Evolutionary conservation across 208 protist species (phyloP), one percentile per base, ranked within the genome.

Genomic region (Acanthamoeba comandoni): DNA sequence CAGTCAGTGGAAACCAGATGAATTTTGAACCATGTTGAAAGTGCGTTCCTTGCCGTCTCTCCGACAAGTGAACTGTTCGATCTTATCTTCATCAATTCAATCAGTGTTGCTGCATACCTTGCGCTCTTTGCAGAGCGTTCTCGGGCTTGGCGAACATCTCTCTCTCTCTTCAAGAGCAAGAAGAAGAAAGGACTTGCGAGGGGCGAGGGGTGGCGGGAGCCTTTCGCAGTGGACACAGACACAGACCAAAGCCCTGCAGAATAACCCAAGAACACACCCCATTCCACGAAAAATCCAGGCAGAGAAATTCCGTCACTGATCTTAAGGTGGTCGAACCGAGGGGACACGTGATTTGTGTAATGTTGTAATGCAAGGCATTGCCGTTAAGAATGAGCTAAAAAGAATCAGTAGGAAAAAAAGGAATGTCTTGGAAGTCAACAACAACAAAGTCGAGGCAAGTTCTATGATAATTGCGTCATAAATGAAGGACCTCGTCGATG

Each of bases 41-140:
- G 35, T 43, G 35, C 5, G 35, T 43, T 43, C 35, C 35, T 43
- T 43, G 35, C 35, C 35, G 35, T 43, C 35, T 1, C 35, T 43
- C 35, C 35, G 35, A 43, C 35, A 43, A 43, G 35, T 5, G 35
- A 43, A 43, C 35, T 43, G 5, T 43, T 43, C n/a, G n/a, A n/a
- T n/a, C 24, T 65, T 65, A 58, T 17, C 26, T 7, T 9, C 31
- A 65, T 17, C 53, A n/a, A 65, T 31, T 22, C 9, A 24, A 82
- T 4, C 22, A 87, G 57, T 70, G 24, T 85, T 26, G 75, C 53
- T 43, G 52, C 69, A 57, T 52, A 91, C 85, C 85, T 35, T 91
- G 85, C 19, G 85, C 85, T 91, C 85, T 84, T 62, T 91, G 43
- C 9, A 91, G 69, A 62, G 69, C 85, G 39, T 73, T 91, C 35